phyloP scores from a whole-genome alignment of 2,329 filamentous ascomycete genomes.

The Colletotrichum melonis region DNA sequence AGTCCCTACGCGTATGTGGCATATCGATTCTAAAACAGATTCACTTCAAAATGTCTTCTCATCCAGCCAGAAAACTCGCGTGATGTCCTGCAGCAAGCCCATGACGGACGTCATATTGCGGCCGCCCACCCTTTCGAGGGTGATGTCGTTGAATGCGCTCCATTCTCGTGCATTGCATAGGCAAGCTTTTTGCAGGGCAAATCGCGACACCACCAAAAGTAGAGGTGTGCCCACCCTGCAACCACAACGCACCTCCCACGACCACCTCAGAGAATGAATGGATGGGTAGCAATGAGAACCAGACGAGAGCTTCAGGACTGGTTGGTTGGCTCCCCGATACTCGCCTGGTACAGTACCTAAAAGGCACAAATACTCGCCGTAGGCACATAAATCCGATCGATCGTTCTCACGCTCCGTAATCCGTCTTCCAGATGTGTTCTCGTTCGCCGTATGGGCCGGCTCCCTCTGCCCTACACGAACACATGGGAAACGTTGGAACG shows the following conservation, averaged over 20 bases:
- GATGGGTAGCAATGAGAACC: neutral
- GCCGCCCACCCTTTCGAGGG: slow-evolving; percentile 9
- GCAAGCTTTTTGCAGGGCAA: slow-evolving; percentile 16
- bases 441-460: neutral
- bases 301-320: neutral
- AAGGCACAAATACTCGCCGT: neutral
- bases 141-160: slow-evolving; percentile 21
- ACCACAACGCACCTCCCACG: neutral
- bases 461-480: slow-evolving; percentile 18
- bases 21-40: neutral
- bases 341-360: neutral
- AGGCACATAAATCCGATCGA: neutral
- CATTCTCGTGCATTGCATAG: slow-evolving; percentile 31
- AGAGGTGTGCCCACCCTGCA: neutral
- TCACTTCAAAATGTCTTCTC: neutral
- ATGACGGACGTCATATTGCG: slow-evolving; percentile 27
- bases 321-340: neutral
- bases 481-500: slow-evolving; percentile 29
- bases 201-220: neutral
- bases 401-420: neutral
- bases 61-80: slow-evolving; percentile 16
- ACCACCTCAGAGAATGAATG: neutral
- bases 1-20: no score
- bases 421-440: neutral
- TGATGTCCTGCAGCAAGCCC: slow-evolving; percentile 28